Conservation (phyloP, 169 alveolate species). For the Sarcocystis neurona region DNA sequence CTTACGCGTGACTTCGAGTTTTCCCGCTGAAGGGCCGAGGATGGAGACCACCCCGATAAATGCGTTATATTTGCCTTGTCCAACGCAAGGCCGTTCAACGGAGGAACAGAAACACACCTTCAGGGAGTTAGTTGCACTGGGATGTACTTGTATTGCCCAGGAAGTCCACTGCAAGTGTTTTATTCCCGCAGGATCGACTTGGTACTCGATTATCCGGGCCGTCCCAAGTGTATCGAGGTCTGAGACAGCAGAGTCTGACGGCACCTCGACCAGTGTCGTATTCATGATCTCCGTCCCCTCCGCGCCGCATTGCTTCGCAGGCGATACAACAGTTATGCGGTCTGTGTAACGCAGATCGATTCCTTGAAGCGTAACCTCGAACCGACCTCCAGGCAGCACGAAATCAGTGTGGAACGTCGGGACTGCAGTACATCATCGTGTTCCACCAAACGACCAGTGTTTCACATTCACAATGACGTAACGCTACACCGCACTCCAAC, state of each 20-base stretch:
- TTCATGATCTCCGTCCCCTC: constrained; percentile 57
- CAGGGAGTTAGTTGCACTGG: constrained; percentile 25
- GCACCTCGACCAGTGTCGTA: constrained; percentile 13
- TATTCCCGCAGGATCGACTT: background rate
- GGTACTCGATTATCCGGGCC: constrained; percentile 27
- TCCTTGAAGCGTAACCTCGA: constrained; percentile 50
- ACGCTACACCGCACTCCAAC: too few species aligned
- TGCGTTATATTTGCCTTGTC: constrained; percentile 13
- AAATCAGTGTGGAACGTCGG: constrained; percentile 37
- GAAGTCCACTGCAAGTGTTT: too few species aligned
- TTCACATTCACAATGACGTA: too few species aligned
- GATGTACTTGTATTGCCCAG: constrained; percentile 47
- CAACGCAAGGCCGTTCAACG: constrained; percentile 26
- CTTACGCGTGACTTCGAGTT: too few species aligned
- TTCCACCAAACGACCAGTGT: too few species aligned
- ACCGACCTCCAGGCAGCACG: constrained; percentile 46
- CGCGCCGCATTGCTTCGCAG: constrained; percentile 34
- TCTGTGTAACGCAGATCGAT: constrained; percentile 18
- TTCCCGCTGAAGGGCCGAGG: constrained; percentile 60
- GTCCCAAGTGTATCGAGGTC: constrained; percentile 36
- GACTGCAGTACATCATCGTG: too few species aligned
- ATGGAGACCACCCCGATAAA: constrained; percentile 39
- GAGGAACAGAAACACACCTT: constrained; percentile 59
- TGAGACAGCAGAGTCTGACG: constrained; percentile 21
- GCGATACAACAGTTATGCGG: constrained; percentile 42